Percentiles rank a stretch among this genome's conserved stretches.
Evolutionary conservation across 331 rosid species (phyloP).

Genomic region (Malus hybrid): DNA sequence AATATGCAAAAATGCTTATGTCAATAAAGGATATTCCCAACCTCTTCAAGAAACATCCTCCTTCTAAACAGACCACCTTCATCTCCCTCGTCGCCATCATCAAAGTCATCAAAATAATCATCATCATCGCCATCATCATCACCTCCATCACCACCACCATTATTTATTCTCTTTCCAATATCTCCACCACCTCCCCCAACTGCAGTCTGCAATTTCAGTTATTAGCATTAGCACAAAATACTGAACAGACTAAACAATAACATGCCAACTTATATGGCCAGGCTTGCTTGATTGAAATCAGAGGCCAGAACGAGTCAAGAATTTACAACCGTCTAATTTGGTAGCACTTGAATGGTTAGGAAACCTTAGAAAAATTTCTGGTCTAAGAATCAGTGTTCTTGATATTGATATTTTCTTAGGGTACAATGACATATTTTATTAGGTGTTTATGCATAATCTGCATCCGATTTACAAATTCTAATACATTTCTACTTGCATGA

Average conservation of each 20-base stretch:
- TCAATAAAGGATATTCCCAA: constrained; percentile 26
- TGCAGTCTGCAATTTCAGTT: constrained; percentile 52
- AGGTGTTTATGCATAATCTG: not conserved
- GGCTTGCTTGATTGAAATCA: not conserved
- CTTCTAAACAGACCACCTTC: constrained; percentile 93
- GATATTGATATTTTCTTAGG: not conserved
- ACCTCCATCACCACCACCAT: constrained; percentile 98
- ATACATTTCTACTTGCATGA: not conserved
- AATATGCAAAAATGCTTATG: not conserved
- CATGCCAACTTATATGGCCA: not conserved
- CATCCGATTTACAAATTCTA: not conserved
- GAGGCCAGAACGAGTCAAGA: not conserved
- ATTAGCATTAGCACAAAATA: not conserved
- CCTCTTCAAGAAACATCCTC: constrained; percentile 84
- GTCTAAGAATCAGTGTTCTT: not conserved
- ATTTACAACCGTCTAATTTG: not conserved
- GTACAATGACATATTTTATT: not conserved
- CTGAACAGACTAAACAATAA: not conserved
- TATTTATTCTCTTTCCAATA: constrained; percentile 76
- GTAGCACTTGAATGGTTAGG: not conserved
- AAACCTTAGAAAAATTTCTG: not conserved
- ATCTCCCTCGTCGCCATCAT: constrained; percentile 95
- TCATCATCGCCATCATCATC: constrained; percentile 90
- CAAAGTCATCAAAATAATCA: constrained; percentile 92
- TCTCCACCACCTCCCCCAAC: constrained; percentile 91